A percentile compares a stretch with the other conserved stretches of the same genome.
phyloP scores from a whole-genome alignment of 352 stramenopile genomes.

The Globisporangium acanthophoron region DNA sequence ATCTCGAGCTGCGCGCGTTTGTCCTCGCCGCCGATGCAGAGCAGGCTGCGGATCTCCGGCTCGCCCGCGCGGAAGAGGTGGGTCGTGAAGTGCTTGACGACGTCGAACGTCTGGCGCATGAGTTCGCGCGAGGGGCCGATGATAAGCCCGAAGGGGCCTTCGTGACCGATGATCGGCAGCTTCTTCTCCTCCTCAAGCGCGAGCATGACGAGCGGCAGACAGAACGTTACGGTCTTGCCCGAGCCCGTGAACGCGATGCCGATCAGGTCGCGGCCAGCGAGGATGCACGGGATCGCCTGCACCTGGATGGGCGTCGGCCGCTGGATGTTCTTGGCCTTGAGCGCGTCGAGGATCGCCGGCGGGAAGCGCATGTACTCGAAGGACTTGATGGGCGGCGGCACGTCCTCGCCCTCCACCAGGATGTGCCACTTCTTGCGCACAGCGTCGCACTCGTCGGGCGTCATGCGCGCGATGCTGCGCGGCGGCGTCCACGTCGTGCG shows the following conservation, averaged over 20 bases:
- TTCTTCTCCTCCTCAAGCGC: slow-evolving; percentile 96
- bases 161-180: slow-evolving; percentile 89
- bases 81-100: slow-evolving; percentile 92
- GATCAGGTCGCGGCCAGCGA: slow-evolving; percentile 97
- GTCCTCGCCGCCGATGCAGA: slow-evolving; percentile 96
- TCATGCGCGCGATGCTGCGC: slow-evolving; percentile 81
- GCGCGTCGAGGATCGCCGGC: slow-evolving; percentile 84
- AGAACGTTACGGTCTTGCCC: slow-evolving; percentile 99
- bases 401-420: slow-evolving; percentile 93
- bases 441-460: slow-evolving; percentile 80
- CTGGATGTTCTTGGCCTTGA: slow-evolving; percentile 95
- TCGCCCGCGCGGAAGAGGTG: slow-evolving; percentile 65
- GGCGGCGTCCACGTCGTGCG: slow-evolving; percentile 91
- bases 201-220: slow-evolving; percentile 95
- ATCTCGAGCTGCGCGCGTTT: slow-evolving; percentile 90
- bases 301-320: slow-evolving; percentile 98
- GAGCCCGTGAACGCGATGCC: slow-evolving; percentile 98
- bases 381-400: slow-evolving; percentile 94
- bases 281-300: slow-evolving; percentile 96
- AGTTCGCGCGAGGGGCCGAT: slow-evolving; percentile 96
- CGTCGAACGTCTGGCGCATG: slow-evolving; percentile 97
- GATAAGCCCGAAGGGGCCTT: slow-evolving; percentile 97
- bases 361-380: slow-evolving; percentile 98
- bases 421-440: slow-evolving; percentile 98
- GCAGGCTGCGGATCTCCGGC: slow-evolving; percentile 85